phyloP scores from a whole-genome alignment of 1,284 basidiomycete species.

The Mixia osmundae region DNA sequence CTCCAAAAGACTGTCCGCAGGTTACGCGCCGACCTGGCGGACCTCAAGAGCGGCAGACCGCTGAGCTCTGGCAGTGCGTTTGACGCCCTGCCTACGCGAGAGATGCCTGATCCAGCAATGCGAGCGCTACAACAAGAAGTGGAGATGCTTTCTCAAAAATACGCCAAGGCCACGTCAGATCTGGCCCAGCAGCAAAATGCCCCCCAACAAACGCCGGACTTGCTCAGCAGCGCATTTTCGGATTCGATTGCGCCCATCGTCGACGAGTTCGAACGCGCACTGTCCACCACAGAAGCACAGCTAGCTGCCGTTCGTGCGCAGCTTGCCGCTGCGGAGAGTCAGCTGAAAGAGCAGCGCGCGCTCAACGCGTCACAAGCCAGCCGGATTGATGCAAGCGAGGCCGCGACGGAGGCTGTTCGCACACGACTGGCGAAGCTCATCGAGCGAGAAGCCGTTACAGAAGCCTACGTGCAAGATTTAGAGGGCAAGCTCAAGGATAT shows the following conservation, averaged over 20 bases:
- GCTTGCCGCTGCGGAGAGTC: constrained; percentile 63
- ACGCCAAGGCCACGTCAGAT: constrained; percentile 63
- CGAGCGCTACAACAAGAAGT: constrained; percentile 61
- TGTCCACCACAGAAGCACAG: constrained; percentile 82
- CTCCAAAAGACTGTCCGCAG: constrained; percentile 62
- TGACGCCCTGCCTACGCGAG: constrained; percentile 55
- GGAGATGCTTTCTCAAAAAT: constrained; percentile 57
- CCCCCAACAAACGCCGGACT: constrained; percentile 3
- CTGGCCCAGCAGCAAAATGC: constrained; percentile 29
- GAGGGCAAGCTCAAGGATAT: constrained; percentile 68
- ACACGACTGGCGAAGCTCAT: constrained; percentile 51
- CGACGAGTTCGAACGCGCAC: constrained; percentile 94
- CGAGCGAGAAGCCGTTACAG: constrained; percentile 72
- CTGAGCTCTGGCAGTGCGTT: constrained; percentile 58
- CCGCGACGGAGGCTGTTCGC: constrained; percentile 53
- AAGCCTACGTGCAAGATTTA: constrained; percentile 77
- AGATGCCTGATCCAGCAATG: too few relatives aligned
- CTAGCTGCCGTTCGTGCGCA: constrained; percentile 72
- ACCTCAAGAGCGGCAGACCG: constrained; percentile 41
- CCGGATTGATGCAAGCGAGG: constrained; percentile 48
- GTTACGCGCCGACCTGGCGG: constrained; percentile 62
- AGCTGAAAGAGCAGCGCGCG: constrained; percentile 59
- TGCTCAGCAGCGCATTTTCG: too few relatives aligned
- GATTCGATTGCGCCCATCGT: constrained; percentile 95
- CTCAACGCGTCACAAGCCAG: constrained; percentile 29